These are phyloP conservation scores for Mucor plumbeus DNA, from an alignment of 371 early-diverging fungal species.

Conservation along the genomic window DNA sequence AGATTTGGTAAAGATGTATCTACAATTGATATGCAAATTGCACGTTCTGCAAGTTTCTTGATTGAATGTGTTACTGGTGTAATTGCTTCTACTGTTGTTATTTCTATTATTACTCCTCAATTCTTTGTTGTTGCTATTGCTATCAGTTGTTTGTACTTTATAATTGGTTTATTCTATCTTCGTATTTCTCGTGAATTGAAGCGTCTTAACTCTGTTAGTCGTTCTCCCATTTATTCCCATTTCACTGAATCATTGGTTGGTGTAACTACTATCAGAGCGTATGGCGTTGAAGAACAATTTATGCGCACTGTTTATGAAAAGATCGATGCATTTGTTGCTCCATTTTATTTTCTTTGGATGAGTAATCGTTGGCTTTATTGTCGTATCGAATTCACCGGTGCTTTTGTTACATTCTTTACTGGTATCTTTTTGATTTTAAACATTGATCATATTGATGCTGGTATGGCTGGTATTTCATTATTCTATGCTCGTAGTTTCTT, in stretches of 20 bases:
- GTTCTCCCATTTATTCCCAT: constrained; percentile 76
- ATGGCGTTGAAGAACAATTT: constrained; percentile 66
- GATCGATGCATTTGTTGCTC: constrained; percentile 69
- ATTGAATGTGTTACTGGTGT: constrained; percentile 50
- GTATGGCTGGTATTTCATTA: constrained; percentile 83
- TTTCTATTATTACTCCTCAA: constrained; percentile 62
- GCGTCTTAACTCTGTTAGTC: constrained; percentile 76
- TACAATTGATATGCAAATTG: constrained; percentile 44
- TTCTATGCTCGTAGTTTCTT: constrained; percentile 78
- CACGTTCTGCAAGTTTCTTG: constrained; percentile 37
- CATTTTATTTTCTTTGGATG: constrained; percentile 83
- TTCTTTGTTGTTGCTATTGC: constrained; percentile 51
- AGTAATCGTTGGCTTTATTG: constrained; percentile 84
- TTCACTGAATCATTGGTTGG: constrained; percentile 75
- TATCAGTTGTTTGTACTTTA: constrained; percentile 34
- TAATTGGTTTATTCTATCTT: constrained; percentile 68
- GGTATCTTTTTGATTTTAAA: constrained; percentile 63
- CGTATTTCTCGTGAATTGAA: constrained; percentile 79
- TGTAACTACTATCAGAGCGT: constrained; percentile 75
- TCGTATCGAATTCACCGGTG: constrained; percentile 77
- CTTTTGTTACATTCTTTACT: constrained; percentile 70
- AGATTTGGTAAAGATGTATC: constrained; percentile 75
- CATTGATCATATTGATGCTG: constrained; percentile 69
- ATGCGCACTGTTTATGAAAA: constrained; percentile 58
- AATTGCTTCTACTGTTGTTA: constrained; percentile 65